Percentiles rank a stretch among this genome's conserved stretches.
Conservation (phyloP, 164 flowering plant species). For the Vitis cinerea region DNA sequence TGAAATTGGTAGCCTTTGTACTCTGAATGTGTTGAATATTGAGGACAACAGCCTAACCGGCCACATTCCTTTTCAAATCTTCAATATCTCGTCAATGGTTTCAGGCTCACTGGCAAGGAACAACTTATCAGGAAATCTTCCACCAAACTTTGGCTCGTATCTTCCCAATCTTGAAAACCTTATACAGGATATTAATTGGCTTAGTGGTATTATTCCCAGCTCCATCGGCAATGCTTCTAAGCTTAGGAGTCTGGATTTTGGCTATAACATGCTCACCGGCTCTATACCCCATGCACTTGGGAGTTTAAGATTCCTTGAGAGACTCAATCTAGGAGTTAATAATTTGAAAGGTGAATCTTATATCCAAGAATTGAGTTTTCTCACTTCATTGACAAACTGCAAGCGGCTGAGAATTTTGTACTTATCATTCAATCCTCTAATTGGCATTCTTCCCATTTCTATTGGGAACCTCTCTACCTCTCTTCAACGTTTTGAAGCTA, state of each 20-base stretch:
- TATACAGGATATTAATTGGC: no score
- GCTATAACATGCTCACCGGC: slow-evolving; percentile 26
- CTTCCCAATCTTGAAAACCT: no score
- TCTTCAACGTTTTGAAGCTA: slow-evolving; percentile 10
- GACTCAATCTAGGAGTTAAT: slow-evolving; percentile 13
- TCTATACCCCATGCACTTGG: slow-evolving; percentile 25
- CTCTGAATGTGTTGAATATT: no score
- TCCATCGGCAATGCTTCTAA: slow-evolving; percentile 29
- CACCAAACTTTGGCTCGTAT: no score
- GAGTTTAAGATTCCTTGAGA: slow-evolving; percentile 14
- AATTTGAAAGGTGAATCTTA: slow-evolving; percentile 10
- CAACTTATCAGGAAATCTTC: no score
- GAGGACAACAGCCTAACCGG: no score
- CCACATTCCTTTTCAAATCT: no score
- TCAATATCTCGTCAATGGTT: no score
- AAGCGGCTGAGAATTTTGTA: slow-evolving; percentile 8
- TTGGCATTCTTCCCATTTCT: slow-evolving; percentile 24
- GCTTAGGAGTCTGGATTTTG: slow-evolving; percentile 10
- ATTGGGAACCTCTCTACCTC: slow-evolving; percentile 36
- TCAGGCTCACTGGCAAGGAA: no score
- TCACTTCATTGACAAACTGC: slow-evolving; percentile 27
- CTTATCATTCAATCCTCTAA: slow-evolving; percentile 19
- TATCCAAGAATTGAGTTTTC: slow-evolving; percentile 14
- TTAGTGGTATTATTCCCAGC: slow-evolving; percentile 25
- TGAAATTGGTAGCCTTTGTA: no score